Evolutionary conservation across 2,329 filamentous ascomycete species (phyloP), one percentile per base, ranked within the genome.

Genomic region (Diaporthe humulicola): DNA sequence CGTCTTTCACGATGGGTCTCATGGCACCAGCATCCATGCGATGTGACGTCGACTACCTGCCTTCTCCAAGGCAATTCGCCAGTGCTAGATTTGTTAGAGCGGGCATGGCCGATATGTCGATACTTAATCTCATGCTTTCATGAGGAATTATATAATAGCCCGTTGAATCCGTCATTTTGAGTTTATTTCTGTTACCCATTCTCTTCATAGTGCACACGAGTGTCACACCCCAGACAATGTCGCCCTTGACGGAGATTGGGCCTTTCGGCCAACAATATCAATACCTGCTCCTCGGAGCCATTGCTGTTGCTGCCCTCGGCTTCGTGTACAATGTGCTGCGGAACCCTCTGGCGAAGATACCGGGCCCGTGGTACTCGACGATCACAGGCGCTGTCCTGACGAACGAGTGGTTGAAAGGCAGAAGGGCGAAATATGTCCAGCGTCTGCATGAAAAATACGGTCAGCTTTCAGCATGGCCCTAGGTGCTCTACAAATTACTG

Each of bases 281-380:
- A 38, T 40, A 73, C 42, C 19, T 70, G n/a, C 9, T 50, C 9
- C 64, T 75, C 14, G 40, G 45, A 33, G 48, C 66, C 2, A 19
- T 71, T 50, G 57, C 56, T 19, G 30, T 73, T 38, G 71, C 71
- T 5, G 50, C 38, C 15, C 4, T 73, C 17, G 56, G 61, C 6
- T 67, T 66, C 25, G 56, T 66, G 38, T 73, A 70, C 33, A 66
- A n/a, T 19, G 38, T 30, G n/a, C n/a, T 75, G 30, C 56, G 56
- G 17, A 67, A 48, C 25, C 71, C 74, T 36, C 54, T 73, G 25
- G 40, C 71, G 4, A 74, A 75, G 15, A 2, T 80, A 2, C 79
- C 78, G 4, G 79, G 79, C 8, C 78, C 79, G 19, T 81, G 79
- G 80, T 79, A 81, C 72, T 78, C 78, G 2, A 77, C 76, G 48